Evolutionary conservation across 1,284 basidiomycete species (phyloP), one percentile per base, ranked within the genome.

Genomic region (Entoloma clypeatum): DNA sequence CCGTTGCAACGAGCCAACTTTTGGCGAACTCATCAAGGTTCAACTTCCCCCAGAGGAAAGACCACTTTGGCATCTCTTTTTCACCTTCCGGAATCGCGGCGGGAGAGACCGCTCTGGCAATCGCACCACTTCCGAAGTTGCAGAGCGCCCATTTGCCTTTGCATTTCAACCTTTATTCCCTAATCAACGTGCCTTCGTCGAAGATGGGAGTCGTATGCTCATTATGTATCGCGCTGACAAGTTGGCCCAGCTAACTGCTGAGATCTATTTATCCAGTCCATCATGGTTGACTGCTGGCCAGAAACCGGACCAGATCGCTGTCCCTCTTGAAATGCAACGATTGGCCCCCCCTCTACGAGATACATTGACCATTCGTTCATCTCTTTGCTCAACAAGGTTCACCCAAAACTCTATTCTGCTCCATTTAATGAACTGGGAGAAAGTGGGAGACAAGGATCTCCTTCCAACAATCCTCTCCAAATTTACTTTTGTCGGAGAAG

Each of bases 11-110:
- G 80, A 86, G 51, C 91, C 92, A 3, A 95, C 91, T 0, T 98
- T 86, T 63, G 92, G 92, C 28, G 95, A 98, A 63, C 75, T 98
- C 29, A 76, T 97, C 66, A 98, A 97, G 63, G 68, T 99, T 13
- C 77, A 78, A 38, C 65, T 98, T 4, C 86, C 91, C 7, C 67
- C 75, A 21, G 71, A 82, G 4, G 75, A 77, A 5, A 74, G 83
- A 36, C 81, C 85, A 17, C 75, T 82, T 36, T 94, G 88, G 75
- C 95, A 98, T 57, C 66, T 99, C 9, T 97, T 94, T 72, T 91
- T 98, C 66, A 91, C 90, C 0, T 94, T 98, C 65, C 80, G 90
- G 16, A 86, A 92, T 52, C 85, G 93, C 14, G 74, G 68, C 40
- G 73, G 73, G 9, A 67, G 68, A 47, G 77, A 75, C 45, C 75